Percentiles rank a stretch among this genome's conserved stretches.
Evolutionary conservation across 768 basidiomycete genomes (phyloP).

Genomic region (Boletus edulis): DNA sequence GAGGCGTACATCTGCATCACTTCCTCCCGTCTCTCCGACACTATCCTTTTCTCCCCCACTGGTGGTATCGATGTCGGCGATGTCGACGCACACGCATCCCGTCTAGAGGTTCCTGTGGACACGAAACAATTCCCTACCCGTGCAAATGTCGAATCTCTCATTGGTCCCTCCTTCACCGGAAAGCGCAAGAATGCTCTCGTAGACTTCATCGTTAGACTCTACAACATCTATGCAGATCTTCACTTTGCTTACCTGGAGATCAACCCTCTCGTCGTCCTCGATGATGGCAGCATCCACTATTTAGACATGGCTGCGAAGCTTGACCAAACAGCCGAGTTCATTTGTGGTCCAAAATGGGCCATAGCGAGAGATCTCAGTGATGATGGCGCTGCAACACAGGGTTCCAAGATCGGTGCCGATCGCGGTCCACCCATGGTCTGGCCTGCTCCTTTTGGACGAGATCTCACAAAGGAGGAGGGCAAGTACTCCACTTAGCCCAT

Average conservation of each 20-base stretch:
- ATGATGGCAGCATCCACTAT: constrained; percentile 81
- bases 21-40: constrained; percentile 90
- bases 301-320: constrained; percentile 99
- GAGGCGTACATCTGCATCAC: constrained; percentile 99
- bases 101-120: constrained; percentile 76
- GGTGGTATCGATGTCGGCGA: constrained; percentile 99
- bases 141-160: constrained; percentile 73
- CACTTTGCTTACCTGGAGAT: constrained; percentile 99
- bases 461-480: constrained; percentile 92
- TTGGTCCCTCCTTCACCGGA: constrained; percentile 72
- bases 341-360: constrained; percentile 98
- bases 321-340: constrained; percentile 97
- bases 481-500: neutral
- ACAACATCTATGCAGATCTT: constrained; percentile 97
- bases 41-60: constrained; percentile 98
- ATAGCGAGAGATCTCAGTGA: constrained; percentile 88
- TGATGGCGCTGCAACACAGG: constrained; percentile 41
- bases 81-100: constrained; percentile 95
- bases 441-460: constrained; percentile 95
- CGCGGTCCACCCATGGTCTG: constrained; percentile 97
- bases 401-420: constrained; percentile 69
- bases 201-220: constrained; percentile 93
- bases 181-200: constrained; percentile 88
- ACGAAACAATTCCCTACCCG: constrained; percentile 75
- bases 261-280: constrained; percentile 95